A percentile compares a stretch with the other conserved stretches of the same genome.
These are phyloP conservation scores for Helianthus tuberosus DNA, from an alignment of 129 eudicot species.

Conservation along the genomic window DNA sequence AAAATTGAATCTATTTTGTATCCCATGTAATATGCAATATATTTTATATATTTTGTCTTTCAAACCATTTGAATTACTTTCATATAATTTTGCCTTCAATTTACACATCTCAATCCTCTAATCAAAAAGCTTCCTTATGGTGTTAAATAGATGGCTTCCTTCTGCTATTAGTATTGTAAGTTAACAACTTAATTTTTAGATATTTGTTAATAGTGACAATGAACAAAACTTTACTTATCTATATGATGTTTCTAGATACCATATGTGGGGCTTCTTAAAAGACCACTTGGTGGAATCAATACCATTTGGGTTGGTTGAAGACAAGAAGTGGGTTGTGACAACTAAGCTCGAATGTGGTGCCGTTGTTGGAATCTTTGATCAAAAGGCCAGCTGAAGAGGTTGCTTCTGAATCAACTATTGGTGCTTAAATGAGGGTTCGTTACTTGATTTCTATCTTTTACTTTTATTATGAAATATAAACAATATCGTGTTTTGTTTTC, in stretches of 20 bases:
- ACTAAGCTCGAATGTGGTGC: conserved; percentile 98
- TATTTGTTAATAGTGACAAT: neutral
- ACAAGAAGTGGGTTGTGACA: conserved; percentile 61
- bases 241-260: conserved; percentile 65
- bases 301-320: conserved; percentile 66
- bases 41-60: too few species aligned
- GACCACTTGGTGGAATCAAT: conserved; percentile 78
- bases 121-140: too few species aligned
- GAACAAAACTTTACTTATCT: conserved; percentile 3
- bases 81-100: too few species aligned
- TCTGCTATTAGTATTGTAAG: conserved; percentile 97
- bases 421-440: too few species aligned
- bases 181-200: conserved; percentile 22
- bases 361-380: conserved; percentile 95
- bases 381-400: conserved; percentile 39
- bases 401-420: too few species aligned
- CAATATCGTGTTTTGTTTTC: too few species aligned
- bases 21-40: too few species aligned
- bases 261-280: conserved; percentile 89
- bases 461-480: too few species aligned
- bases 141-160: conserved; percentile 72
- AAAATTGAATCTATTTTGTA: too few species aligned
- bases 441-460: too few species aligned
- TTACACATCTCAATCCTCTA: too few species aligned
- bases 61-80: too few species aligned